Evolutionary conservation across 106 monocot genomes (phyloP).

Genomic region (Dendrobium catenatum): DNA sequence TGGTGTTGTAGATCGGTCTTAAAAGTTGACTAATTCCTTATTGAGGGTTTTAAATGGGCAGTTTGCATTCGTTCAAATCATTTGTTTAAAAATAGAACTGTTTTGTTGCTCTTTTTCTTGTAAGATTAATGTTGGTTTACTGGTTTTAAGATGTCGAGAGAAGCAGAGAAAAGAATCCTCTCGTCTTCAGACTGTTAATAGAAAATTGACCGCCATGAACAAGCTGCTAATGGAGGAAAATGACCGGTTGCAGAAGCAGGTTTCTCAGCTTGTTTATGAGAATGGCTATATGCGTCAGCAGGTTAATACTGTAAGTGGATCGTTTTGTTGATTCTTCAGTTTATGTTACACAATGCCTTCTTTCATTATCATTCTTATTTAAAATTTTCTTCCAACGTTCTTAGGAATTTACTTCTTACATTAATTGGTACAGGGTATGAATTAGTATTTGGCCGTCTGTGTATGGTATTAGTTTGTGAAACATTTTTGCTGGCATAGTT

Average conservation of each 20-base stretch:
- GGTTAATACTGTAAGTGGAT: slow-evolving; percentile 43
- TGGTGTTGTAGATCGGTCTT: neutral
- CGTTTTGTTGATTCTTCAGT: neutral
- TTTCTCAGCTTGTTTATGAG: slow-evolving; percentile 70
- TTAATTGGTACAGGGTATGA: no score
- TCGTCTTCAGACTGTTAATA: slow-evolving; percentile 71
- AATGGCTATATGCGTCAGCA: slow-evolving; percentile 75
- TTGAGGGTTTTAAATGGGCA: neutral
- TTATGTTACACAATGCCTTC: neutral
- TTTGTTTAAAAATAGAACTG: no score
- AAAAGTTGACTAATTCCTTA: neutral
- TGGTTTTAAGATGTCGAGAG: slow-evolving; percentile 57
- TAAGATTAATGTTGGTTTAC: neutral
- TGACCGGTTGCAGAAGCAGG: slow-evolving; percentile 83
- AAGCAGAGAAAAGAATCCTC: slow-evolving; percentile 78
- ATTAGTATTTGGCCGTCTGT: no score
- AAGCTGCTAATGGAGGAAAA: slow-evolving; percentile 87
- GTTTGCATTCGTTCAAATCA: neutral
- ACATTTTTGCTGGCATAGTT: neutral
- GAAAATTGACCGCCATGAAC: slow-evolving; percentile 79
- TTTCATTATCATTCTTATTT: neutral
- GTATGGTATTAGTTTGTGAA: no score
- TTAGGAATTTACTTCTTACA: no score
- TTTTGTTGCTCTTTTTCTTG: neutral
- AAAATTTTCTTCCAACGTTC: no score